Base-by-base conservation (phyloP, 2,329 filamentous ascomycete genomes). In the Domatiomyces catenatus region DNA sequence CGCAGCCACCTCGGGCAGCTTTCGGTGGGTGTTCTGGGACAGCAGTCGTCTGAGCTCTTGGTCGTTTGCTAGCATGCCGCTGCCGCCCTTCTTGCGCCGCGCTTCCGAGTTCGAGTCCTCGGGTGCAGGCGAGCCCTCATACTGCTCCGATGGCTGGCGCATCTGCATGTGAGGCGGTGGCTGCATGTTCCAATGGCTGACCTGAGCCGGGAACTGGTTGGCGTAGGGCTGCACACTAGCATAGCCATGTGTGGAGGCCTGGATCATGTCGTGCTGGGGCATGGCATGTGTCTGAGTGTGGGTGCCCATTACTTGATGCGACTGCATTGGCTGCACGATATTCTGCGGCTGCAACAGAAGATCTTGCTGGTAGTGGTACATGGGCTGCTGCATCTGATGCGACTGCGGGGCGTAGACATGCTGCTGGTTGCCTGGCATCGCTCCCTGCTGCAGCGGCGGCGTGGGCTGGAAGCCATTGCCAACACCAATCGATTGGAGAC, bases 61-160 rank as follows among this genome's bases (percentile, higher is more conserved):
- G 52, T 74, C 71, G 54, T 73, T 73, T 5, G 71, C 69, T 32
- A 72, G 58, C 8, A 69, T 72, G 1, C 70, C 71, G 49, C 67
- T 71, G 2, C 69, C 69, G 1, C 69, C 70, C 55, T 70, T 68
- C 58, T 61, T 59, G 53, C 69, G 70, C 60, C 69, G 71, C 17
- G 62, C 59, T 8, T 68, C 68, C 18, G 62, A 61, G 55, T 71
- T 69, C 1, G 69, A 70, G 24, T 64, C 63, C 18, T 72, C 69
- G 43, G 69, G 67, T 0, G 55, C 44, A 62, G 56, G 50, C 63
- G 69, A 46, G 66, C 69, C 17, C 64, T 65, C n/a, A 66, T 60
- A 59, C 22, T 59, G 56, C 49, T 59, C 57, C 2, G 58, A 60
- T 20, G 57, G 53, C 48, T 57, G 55, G 17, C 58, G 57, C 51